A percentile compares a stretch with the other conserved stretches of the same genome.
These are phyloP conservation scores for Lupinus albus DNA, from an alignment of 306 rosid species.

Conservation along the genomic window DNA sequence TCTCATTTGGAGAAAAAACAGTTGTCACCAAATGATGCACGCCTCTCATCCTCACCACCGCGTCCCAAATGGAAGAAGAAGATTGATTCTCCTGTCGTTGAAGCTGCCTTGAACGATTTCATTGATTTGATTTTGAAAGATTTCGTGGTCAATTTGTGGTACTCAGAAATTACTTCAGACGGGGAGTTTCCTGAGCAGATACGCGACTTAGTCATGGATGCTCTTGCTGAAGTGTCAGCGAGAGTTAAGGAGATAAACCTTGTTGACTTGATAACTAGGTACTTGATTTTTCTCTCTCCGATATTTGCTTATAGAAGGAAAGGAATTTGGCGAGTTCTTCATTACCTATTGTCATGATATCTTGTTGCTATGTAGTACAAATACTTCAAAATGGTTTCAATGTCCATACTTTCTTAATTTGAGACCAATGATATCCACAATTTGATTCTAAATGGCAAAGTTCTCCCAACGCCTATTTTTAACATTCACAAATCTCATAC, in stretches of 20 bases:
- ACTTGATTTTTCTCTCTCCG: conserved; percentile 30
- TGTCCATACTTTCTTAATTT: too few relatives aligned
- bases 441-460: too few relatives aligned
- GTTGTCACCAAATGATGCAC: conserved; percentile 65
- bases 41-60: conserved; percentile 59
- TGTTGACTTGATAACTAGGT: conserved; percentile 94
- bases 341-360: conserved; percentile 14
- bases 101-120: conserved; percentile 77
- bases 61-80: conserved; percentile 83
- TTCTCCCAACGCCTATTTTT: too few relatives aligned
- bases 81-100: conserved; percentile 77
- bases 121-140: conserved; percentile 85
- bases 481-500: too few relatives aligned
- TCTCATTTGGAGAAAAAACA: conserved; percentile 93
- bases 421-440: too few relatives aligned
- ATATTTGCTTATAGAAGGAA: conserved; percentile 25
- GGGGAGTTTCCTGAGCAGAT: conserved; percentile 82
- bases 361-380: neutral
- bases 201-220: conserved; percentile 82
- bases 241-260: conserved; percentile 87
- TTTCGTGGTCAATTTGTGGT: conserved; percentile 90
- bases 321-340: conserved; percentile 31
- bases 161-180: conserved; percentile 79
- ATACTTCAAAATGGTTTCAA: neutral
- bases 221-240: conserved; percentile 77